Evolutionary conservation across 345 rosid genomes (phyloP), one percentile per base, ranked within the genome.

Genomic region (Carallia pectinifolia): DNA sequence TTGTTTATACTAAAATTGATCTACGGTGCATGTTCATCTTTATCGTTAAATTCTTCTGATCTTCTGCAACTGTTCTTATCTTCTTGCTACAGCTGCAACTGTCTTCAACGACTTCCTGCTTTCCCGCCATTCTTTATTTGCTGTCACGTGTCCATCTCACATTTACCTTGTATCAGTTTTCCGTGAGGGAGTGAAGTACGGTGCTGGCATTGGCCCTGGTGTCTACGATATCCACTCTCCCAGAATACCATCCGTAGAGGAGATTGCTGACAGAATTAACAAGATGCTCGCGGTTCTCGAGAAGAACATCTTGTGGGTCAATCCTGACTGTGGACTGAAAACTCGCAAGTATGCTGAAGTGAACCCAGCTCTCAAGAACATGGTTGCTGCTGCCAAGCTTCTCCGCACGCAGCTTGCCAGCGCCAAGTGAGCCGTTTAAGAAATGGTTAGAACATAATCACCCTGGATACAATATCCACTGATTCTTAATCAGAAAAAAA

Each of bases 291-390:
- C 97, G 0, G 97, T 91, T 48, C 90, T 91, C 0, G 97, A 91
- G 79, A 84, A 79, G 71, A 89, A 89, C 90, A 78, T 94, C 82
- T 72, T 94, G 84, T 94, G 97, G 98, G 97, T 94, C 29, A 94
- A 94, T 86, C 98, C 98, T 7, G 98, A 94, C 86, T 94, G 97
- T 66, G 98, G 98, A 36, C 87, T 94, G 72, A 94, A 91, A 86
- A 94, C 97, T 58, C 91, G 97, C 62, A 94, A 91, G 85, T 91
- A 91, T 79, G 8, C 84, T 0, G 97, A 94, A 80, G 98, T 94
- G 63, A 94, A 87, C 77, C 98, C 97, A 13, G 98, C 98, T 40
- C 92, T 94, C 67, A 74, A 71, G 65, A 85, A 85, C 90, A 88
- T 91, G 98, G 98, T 91, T 70, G 90, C 86, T 1, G 97, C 98